phyloP scores from a whole-genome alignment of 2,329 filamentous ascomycete species.

The Dothistroma septosporum region DNA sequence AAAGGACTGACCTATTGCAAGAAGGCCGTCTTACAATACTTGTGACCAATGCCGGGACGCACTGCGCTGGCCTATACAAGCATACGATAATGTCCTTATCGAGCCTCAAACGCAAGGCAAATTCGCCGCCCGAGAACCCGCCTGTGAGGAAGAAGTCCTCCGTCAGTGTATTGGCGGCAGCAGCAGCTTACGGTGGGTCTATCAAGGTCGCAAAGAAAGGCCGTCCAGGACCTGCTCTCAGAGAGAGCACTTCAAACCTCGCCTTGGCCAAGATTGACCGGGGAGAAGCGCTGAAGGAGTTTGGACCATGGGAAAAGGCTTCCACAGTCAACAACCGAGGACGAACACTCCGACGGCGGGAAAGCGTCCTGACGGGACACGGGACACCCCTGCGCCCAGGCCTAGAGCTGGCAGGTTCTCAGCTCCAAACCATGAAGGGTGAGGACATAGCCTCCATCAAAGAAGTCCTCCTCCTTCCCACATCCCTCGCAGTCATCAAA shows the following conservation, averaged over 20 bases:
- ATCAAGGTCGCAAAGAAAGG: constrained; percentile 1
- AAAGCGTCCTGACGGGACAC: constrained; percentile 4
- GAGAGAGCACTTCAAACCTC: background rate
- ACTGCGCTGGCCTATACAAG: background rate
- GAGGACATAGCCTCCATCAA: constrained; percentile 20
- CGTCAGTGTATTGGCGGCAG: constrained; percentile 1
- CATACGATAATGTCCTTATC: background rate
- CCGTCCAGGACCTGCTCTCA: background rate
- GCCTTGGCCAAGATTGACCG: background rate
- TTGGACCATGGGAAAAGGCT: constrained; percentile 6
- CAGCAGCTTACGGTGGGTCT: background rate
- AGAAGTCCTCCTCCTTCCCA: constrained; percentile 17
- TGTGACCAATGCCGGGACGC: background rate
- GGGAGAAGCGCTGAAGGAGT: background rate
- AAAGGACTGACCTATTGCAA: background rate
- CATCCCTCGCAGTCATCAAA: constrained; percentile 20
- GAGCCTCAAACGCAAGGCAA: constrained; percentile 6
- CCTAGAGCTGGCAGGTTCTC: constrained; percentile 14
- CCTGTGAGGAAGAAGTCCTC: constrained; percentile 5
- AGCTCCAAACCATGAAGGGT: constrained; percentile 16
- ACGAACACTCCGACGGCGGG: background rate
- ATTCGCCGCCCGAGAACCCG: constrained; percentile 1
- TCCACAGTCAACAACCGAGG: constrained; percentile 4
- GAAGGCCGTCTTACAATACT: background rate
- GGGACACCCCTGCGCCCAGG: constrained; percentile 15